These are phyloP conservation scores for Eucalyptus pauciflora DNA, from an alignment of 345 rosid genomes.

Conservation along the genomic window DNA sequence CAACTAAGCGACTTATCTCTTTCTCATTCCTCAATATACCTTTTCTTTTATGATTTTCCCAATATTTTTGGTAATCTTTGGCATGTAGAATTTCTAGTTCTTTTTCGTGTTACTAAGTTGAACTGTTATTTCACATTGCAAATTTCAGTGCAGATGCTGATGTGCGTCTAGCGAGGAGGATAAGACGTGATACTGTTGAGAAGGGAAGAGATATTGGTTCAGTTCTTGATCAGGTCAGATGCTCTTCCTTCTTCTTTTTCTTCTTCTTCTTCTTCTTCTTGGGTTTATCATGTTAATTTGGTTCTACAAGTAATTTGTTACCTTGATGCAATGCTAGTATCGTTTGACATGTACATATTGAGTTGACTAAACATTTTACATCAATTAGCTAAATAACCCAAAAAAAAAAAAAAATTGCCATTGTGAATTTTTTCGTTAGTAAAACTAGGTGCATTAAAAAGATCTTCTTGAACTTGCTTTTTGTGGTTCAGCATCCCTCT, in stretches of 20 bases:
- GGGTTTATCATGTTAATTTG: neutral
- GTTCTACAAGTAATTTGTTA: neutral
- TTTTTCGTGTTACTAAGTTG: slow-evolving; percentile 3
- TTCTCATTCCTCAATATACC: neutral
- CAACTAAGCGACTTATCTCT: neutral
- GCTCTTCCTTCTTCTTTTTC: neutral
- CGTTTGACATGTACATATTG: neutral
- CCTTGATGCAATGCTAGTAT: neutral
- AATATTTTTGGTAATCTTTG: neutral
- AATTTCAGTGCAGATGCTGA: slow-evolving; percentile 93
- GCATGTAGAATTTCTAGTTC: neutral
- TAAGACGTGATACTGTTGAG: slow-evolving; percentile 85
- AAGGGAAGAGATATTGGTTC: slow-evolving; percentile 85
- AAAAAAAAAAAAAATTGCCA: neutral
- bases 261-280: neutral
- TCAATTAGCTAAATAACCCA: neutral
- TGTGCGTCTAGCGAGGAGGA: slow-evolving; percentile 97
- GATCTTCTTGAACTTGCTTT: neutral
- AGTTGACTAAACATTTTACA: neutral
- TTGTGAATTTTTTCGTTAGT: neutral
- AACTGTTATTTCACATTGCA: slow-evolving; percentile 26
- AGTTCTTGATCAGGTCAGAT: slow-evolving; percentile 89
- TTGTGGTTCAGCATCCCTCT: neutral
- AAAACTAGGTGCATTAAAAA: neutral
- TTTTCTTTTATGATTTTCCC: neutral